Base-by-base conservation (phyloP, 495 filamentous ascomycete species). In the Corynascus novoguineensis region DNA sequence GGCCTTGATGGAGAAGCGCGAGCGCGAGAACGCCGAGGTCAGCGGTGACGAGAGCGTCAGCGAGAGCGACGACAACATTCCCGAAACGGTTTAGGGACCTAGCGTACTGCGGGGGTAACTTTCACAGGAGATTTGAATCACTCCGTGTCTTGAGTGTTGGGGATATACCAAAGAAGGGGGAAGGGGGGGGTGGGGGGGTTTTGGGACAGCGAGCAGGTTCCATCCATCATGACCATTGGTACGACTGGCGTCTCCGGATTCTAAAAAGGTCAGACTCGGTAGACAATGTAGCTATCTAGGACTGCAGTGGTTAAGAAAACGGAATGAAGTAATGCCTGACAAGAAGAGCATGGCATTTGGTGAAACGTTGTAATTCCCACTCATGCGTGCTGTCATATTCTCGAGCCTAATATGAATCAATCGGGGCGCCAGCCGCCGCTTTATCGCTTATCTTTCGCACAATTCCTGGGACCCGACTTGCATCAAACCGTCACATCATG, bases 1-100 rank as follows among this genome's bases (percentile, higher is more conserved):
- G 72, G 95, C 92, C 44, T 79, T 98, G 57, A 98, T 98, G 93
- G 93, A 97, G 78, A 97, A 97, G 85, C 85, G 90, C 60, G 93
- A 96, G 79, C 86, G 92, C 59, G 93, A 98, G 82, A 97, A 97
- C 76, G 86, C 86, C 71, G 89, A 97, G 72, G 89, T 98, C 55
- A 95, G 89, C 68, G 93, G 93, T 46, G 93, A 98, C 69, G 95
- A 97, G 79, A 89, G 87, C 71, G 80, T 88, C 72, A 93, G 88
- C 64, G 92, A 93, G 73, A 92, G 87, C 63, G 93, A 97, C 67
- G 93, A 96, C 64, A 83, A 82, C 65, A 70, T 78, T 35, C 76
- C 76, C 31, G 76, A 71, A 66, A 73, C 74, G 38, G 67, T 78
- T 32, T 79, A 75, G 60, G 25, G 31, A 40, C 1, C 3, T 4